Evolutionary conservation across 768 basidiomycete species (phyloP).

Genomic region (Pleurotus sapidus): DNA sequence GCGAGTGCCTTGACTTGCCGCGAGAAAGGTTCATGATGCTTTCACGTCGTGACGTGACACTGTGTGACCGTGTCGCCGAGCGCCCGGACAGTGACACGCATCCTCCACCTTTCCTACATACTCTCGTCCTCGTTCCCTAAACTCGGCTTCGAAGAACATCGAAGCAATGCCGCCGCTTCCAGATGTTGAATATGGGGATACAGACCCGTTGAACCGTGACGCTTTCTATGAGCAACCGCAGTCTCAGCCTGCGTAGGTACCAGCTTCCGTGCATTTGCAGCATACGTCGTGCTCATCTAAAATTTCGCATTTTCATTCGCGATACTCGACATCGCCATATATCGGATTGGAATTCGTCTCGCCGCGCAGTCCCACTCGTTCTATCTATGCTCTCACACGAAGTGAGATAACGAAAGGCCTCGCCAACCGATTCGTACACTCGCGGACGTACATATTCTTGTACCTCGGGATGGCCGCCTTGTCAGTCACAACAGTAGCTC

Average conservation of each 20-base stretch:
- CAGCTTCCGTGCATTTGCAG: not conserved
- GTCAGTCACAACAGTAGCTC: conserved; percentile 80
- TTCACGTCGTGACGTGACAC: not conserved
- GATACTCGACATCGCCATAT: not conserved
- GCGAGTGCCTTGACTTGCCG: not conserved
- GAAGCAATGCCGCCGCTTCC: conserved; percentile 33
- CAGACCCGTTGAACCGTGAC: conserved; percentile 32
- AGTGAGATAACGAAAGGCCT: conserved; percentile 81
- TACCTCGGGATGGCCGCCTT: conserved; percentile 89
- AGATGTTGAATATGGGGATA: conserved; percentile 33
- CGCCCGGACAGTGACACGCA: not conserved
- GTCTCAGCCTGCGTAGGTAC: conserved; percentile 11
- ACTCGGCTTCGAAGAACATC: not conserved
- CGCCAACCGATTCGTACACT: conserved; percentile 89
- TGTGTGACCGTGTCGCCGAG: conserved; percentile 11
- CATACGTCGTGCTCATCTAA: not conserved
- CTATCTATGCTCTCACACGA: conserved; percentile 82
- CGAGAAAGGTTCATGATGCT: too few species aligned
- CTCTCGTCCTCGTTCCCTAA: not conserved
- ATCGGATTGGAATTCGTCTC: conserved; percentile 9
- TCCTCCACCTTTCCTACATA: not conserved
- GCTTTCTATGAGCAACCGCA: conserved; percentile 9
- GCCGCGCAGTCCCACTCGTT: conserved; percentile 59
- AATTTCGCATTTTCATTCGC: not conserved
- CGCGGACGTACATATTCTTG: conserved; percentile 80